Evolutionary conservation across 2,329 filamentous ascomycete genomes (phyloP).

Genomic region (Fusarium sp.): DNA sequence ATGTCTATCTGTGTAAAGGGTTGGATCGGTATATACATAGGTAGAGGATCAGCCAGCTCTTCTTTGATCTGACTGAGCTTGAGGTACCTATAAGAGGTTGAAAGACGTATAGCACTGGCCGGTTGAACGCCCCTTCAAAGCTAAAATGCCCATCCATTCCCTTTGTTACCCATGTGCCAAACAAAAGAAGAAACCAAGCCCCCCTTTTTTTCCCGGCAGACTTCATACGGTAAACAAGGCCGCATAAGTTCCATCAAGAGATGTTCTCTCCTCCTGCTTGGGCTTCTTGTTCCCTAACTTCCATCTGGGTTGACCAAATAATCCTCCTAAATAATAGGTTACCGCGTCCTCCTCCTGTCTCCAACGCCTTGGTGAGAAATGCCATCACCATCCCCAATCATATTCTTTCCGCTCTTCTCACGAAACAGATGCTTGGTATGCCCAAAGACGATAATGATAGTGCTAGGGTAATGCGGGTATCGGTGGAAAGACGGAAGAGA

Average conservation of each 20-base stretch:
- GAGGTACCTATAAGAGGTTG: slow-evolving; percentile 8
- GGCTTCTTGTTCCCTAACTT: neutral
- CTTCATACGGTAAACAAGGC: slow-evolving; percentile 4
- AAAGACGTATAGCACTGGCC: slow-evolving; percentile 32
- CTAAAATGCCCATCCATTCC: slow-evolving; percentile 15
- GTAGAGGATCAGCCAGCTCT: slow-evolving; percentile 13
- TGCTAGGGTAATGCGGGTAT: slow-evolving; percentile 13
- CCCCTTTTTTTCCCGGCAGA: slow-evolving; percentile 17
- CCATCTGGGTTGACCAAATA: slow-evolving; percentile 21
- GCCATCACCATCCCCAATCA: slow-evolving; percentile 33
- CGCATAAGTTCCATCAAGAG: neutral
- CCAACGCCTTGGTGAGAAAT: slow-evolving; percentile 38
- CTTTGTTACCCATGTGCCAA: slow-evolving; percentile 20
- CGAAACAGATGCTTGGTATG: slow-evolving; percentile 3
- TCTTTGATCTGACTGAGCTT: slow-evolving; percentile 10
- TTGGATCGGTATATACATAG: slow-evolving; percentile 33
- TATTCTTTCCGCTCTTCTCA: slow-evolving; percentile 24
- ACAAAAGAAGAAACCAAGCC: slow-evolving; percentile 26
- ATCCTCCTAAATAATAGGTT: slow-evolving; percentile 10
- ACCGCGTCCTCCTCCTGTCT: slow-evolving; percentile 4
- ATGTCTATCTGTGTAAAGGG: slow-evolving; percentile 27
- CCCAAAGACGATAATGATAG: slow-evolving; percentile 11
- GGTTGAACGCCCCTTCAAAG: slow-evolving; percentile 43
- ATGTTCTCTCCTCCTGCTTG: neutral
- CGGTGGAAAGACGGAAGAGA: neutral